A percentile compares a stretch with the other conserved stretches of the same genome.
Evolutionary conservation across 2,329 filamentous ascomycete species (phyloP).

Genomic region (Colletotrichum godetiae): DNA sequence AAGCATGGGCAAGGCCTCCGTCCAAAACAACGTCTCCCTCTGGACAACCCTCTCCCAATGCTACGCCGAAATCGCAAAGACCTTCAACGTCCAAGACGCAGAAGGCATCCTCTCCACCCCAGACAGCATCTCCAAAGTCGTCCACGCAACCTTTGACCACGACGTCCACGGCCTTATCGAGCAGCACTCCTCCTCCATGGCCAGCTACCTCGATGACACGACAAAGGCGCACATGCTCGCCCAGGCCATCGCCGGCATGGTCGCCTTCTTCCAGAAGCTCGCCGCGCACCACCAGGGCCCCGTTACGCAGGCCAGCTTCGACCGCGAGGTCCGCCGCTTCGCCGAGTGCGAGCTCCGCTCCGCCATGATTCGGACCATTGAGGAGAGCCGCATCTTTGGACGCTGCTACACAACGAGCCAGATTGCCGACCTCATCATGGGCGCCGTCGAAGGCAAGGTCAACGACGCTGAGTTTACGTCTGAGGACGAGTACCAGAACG

Average conservation of each 20-base stretch:
- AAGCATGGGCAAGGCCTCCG: constrained; percentile 31
- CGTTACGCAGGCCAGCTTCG: constrained; percentile 39
- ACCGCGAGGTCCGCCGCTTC: constrained; percentile 45
- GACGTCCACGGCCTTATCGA: constrained; percentile 46
- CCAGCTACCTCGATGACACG: constrained; percentile 44
- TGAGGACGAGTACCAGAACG: constrained; percentile 38
- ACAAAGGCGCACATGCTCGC: constrained; percentile 48
- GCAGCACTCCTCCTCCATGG: constrained; percentile 40
- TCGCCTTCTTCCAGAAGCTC: constrained; percentile 44
- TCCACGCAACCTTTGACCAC: constrained; percentile 48
- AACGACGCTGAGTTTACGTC: constrained; percentile 27
- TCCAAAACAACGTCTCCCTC: constrained; percentile 33
- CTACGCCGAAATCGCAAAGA: constrained; percentile 25
- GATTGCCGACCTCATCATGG: constrained; percentile 46
- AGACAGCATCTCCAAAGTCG: constrained; percentile 38
- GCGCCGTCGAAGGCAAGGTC: constrained; percentile 40
- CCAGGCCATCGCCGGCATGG: constrained; percentile 49
- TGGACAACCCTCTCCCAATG: constrained; percentile 36
- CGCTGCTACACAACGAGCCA: constrained; percentile 47
- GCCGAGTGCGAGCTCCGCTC: constrained; percentile 43
- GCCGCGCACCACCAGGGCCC: constrained; percentile 24
- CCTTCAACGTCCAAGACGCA: constrained; percentile 32
- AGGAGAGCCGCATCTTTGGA: constrained; percentile 43
- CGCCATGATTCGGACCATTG: constrained; percentile 45
- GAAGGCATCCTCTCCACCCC: constrained; percentile 40